phyloP scores from a whole-genome alignment of 306 rosid genomes.

The Nissolia schottii region DNA sequence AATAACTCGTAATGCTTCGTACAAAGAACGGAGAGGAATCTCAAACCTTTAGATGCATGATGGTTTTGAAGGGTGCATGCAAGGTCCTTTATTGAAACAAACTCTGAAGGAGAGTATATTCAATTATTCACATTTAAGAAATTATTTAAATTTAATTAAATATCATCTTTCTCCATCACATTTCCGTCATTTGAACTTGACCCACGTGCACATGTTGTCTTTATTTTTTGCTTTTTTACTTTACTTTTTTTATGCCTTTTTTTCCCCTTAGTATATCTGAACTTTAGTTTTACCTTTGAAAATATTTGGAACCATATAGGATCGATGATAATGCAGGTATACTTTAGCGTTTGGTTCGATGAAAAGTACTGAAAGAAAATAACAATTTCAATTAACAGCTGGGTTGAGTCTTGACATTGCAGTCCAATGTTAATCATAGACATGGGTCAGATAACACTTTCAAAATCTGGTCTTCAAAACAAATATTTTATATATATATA shows the following conservation, averaged over 20 bases:
- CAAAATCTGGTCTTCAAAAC: background rate
- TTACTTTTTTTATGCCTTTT: no score
- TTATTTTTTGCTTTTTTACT: slow-evolving; percentile 1
- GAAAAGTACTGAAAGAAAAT: background rate
- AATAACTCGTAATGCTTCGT: background rate
- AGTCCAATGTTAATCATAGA: no score
- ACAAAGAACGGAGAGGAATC: slow-evolving; percentile 7
- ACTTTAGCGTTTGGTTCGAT: background rate
- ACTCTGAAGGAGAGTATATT: background rate
- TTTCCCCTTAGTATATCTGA: background rate
- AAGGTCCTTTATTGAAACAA: background rate
- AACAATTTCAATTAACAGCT: background rate
- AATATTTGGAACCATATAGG: background rate
- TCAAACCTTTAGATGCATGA: background rate
- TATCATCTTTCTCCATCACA: slow-evolving; percentile 8
- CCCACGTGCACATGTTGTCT: background rate
- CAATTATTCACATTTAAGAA: background rate
- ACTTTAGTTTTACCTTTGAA: background rate
- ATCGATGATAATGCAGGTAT: no score
- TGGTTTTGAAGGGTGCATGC: background rate
- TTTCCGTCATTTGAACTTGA: background rate
- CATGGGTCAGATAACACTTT: background rate
- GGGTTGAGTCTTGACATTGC: background rate
- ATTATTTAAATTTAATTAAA: background rate
- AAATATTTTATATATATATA: background rate